Evolutionary conservation across 441 rosid genomes (phyloP), one percentile per base, ranked within the genome.

Genomic region (Kokia cookei): DNA sequence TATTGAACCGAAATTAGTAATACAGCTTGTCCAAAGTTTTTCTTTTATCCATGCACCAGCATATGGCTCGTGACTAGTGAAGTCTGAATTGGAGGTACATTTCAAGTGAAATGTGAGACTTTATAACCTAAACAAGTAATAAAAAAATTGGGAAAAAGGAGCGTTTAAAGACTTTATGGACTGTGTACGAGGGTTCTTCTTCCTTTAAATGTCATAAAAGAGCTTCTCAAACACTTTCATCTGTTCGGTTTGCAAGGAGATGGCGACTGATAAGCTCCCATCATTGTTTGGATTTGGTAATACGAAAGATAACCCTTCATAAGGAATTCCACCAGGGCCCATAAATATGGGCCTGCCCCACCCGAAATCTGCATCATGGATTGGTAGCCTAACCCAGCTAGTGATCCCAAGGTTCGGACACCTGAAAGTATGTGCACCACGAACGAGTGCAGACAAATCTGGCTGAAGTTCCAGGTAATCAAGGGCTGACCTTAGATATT

Each of bases 251-350:
- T 89, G 99, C 78, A 95, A 84, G 24, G 99, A 82, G 73, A 95
- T 91, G 81, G 98, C 97, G 63, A 95, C 93, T 1, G 96, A 91
- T 76, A 93, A 74, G 88, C 92, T 91, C 51, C 98, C 97, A 66
- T 95, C 99, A 43, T 86, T 84, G 43, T 80, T 76, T 9, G 99
- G 77, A 78, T 97, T 95, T 0, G 98, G 99, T 71, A 95, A 77
- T 71, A 93, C 80, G 84, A 90, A 95, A 0, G 99, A 88, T 45
- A 95, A 80, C 40, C 99, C 99, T 80, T 95, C 98, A 17, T 88
- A 93, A 1, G 99, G 88, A 53, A 93, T 90, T 11, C 97, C 96
- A 54, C 99, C 98, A 10, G 99, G 99, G n/a, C 99, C 99, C 98
- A 95, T 93, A 71, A 95, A 95, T 19, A 95, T 90, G 48, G 99